Base-by-base conservation (phyloP, 805 yeast species). In the Dipodascus geniculatus region DNA sequence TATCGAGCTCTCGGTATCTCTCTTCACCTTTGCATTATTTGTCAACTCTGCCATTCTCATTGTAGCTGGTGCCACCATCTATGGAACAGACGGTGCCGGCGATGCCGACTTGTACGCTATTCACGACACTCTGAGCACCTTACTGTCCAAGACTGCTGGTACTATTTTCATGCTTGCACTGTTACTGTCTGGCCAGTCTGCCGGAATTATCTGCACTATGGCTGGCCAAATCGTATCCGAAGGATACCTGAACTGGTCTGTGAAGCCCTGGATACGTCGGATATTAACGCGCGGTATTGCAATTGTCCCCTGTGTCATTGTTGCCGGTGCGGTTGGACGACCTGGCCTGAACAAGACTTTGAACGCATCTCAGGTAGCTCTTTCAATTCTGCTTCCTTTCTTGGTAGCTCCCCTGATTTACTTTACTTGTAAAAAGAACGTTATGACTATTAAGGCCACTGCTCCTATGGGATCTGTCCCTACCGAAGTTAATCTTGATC, bases 161-260 rank as follows among this genome's bases (percentile, higher is more conserved):
- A 81, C 87, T 0, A 68, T 88, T 0, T 90, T 90, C 69, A 88
- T 88, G 77, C 66, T 87, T 52, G 96, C 96, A 0, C 73, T 90
- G 60, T 71, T 90, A 42, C 78, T 86, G 55, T 83, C 93, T 55
- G 96, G 96, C 3, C 89, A 86, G 63, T 83, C 90, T 49, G 96
- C 96, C 0, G 96, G 96, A 50, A 81, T 90, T 48, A 90, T 89
- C 1, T 89, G 96, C 66, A 90, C 97, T 0, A 84, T 90, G 71
- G 87, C 95, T 0, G 96, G 96, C 8, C 95, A 90, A 68, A 82
- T 90, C 60, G 96, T 90, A 1, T 79, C 88, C 60, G 97, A 90
- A 66, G 97, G 97, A 0, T 91, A 87, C 63, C 71, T 90, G 42
- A 77, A 82, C 52, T 89, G 96, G 96, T 80, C 77, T 1, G 59